phyloP scores from a whole-genome alignment of 768 basidiomycete species.

The Pleurotus ostreatus region DNA sequence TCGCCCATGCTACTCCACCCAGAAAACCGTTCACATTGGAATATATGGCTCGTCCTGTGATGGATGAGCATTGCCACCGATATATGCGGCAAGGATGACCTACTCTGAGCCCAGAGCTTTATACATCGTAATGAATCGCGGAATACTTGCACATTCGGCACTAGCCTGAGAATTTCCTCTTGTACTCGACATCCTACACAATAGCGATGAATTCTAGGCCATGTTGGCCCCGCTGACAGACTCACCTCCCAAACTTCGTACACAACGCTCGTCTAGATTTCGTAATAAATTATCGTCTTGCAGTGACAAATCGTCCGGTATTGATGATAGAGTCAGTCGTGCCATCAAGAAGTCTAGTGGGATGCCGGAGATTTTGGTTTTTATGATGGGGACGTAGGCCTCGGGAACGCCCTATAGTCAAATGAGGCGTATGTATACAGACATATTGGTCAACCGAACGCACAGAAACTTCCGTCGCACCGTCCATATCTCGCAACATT shows the following conservation, averaged over 20 bases:
- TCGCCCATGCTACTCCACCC: conserved; percentile 98
- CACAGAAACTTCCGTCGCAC: conserved; percentile 86
- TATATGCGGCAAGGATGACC: conserved; percentile 23
- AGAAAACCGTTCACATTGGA: conserved; percentile 98
- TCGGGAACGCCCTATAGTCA: conserved; percentile 82
- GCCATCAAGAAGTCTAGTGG: conserved; percentile 95
- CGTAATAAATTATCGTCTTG: conserved; percentile 88
- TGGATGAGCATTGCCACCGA: not conserved
- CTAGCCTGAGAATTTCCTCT: conserved; percentile 91
- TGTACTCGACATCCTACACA: conserved; percentile 85
- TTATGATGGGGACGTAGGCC: conserved; percentile 95
- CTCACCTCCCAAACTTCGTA: conserved; percentile 89
- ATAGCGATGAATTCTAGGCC: conserved; percentile 11
- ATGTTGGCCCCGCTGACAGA: not conserved
- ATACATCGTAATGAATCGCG: conserved; percentile 93
- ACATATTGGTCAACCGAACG: conserved; percentile 24
- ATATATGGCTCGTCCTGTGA: conserved; percentile 87
- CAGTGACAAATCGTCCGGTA: conserved; percentile 89
- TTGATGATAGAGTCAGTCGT: conserved; percentile 76
- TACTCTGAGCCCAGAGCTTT: conserved; percentile 96
- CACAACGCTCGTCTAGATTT: conserved; percentile 91
- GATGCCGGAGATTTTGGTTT: conserved; percentile 85
- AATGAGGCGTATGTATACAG: conserved; percentile 7
- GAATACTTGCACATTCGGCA: conserved; percentile 92
- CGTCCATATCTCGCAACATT: conserved; percentile 82